Base-by-base conservation (phyloP, 768 basidiomycete species). In the Clavulina sp. region DNA sequence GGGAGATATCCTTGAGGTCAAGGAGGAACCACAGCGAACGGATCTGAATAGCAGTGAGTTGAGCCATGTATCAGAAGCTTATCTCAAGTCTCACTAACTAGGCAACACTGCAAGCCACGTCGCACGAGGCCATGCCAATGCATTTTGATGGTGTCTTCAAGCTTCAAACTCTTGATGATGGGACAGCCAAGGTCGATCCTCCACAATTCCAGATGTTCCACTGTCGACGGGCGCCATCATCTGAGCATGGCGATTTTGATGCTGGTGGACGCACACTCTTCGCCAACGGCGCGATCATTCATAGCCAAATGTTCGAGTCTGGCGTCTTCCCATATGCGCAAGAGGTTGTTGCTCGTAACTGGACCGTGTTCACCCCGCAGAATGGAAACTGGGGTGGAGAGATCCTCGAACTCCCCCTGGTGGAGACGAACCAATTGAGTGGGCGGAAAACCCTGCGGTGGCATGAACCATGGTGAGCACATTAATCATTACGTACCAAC, bases 121-220 rank as follows among this genome's bases (percentile, higher is more conserved):
- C 44, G 23, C 23, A 13, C 16, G 44, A 47, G 44, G 44, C 44
- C 16, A 47, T 47, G 44, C 44, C 44, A n/a, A 47, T 47, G 44
- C 44, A 47, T 28, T 47, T n/a, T 28, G 44, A 47, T 24, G 44
- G 44, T 24, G 23, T 47, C 23, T 47, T 47, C 44, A 47, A 47
- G 26, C 13, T 24, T 13, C 9, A 47, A 24, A 13, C 16, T 16
- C n/a, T n/a, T 47, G 44, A 16, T n/a, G 44, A 47, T 47, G 44
- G 44, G 16, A n/a, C 44, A 9, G 26, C 23, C 16, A 16, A 16
- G 13, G 13, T 21, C 13, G 44, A 47, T 47, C 44, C 44, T n/a
- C 44, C 44, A 47, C 13, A 9, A 9, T 47, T 47, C 44, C 44
- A 47, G 23, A n/a, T 28, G 18, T 47, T 47, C 44, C 44, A 47